A percentile compares a stretch with the other conserved stretches of the same genome.
phyloP scores from a whole-genome alignment of 192 early-diverging fungal genomes.

The Oehlia diaphana region DNA sequence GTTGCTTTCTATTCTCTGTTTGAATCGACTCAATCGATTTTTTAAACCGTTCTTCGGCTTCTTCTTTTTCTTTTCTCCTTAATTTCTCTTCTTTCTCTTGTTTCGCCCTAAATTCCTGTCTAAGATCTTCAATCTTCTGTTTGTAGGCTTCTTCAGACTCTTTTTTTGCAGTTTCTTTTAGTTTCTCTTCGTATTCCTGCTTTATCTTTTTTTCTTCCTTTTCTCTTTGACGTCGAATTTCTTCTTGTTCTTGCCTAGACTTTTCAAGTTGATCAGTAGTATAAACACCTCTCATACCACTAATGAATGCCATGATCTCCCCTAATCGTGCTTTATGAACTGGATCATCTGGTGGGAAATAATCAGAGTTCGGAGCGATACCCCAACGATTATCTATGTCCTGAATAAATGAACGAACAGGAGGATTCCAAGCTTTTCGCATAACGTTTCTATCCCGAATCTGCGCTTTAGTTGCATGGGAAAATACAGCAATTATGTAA shows the following conservation, averaged over 20 bases:
- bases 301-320: slow-evolving; percentile 13
- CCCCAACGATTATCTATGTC: slow-evolving; percentile 10
- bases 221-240: background rate
- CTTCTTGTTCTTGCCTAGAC: slow-evolving; percentile 8
- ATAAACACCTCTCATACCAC: background rate
- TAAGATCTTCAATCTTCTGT: too few relatives aligned
- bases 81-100: background rate
- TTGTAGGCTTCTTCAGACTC: too few relatives aligned
- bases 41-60: background rate
- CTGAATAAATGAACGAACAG: background rate
- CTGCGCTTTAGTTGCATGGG: slow-evolving; percentile 22
- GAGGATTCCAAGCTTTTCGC: background rate
- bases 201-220: background rate
- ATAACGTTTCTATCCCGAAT: background rate
- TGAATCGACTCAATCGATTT: too few relatives aligned
- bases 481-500: slow-evolving; percentile 22
- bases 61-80: slow-evolving; percentile 3
- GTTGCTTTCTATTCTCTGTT: too few relatives aligned
- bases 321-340: background rate
- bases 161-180: too few relatives aligned
- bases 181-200: background rate
- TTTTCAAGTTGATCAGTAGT: slow-evolving; percentile 10
- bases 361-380: slow-evolving; percentile 19
- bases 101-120: too few relatives aligned
- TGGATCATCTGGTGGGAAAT: background rate